Evolutionary conservation across 495 filamentous ascomycete species (phyloP), one percentile per base, ranked within the genome.

Genomic region (Penicillium pulvis): DNA sequence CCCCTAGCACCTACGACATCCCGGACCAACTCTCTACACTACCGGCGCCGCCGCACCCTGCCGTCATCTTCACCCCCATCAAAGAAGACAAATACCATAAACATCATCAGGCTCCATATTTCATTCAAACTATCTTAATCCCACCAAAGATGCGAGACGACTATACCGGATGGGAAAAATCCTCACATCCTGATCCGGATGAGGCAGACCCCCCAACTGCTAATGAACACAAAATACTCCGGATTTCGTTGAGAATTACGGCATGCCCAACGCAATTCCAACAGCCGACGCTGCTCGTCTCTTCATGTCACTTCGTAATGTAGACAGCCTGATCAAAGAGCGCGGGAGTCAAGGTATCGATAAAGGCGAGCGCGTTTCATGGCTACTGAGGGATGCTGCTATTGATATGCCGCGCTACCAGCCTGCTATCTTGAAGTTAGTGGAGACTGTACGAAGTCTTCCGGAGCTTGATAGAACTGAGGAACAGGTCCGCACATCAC

Each of bases 141-240:
- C 12, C 33, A 14, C 36, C 16, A 41, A 16, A 41, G 16, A 46
- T 46, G 52, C 24, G 52, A 55, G 52, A 55, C 41, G 26, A 55
- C 52, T 45, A 46, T 20, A 46, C 28, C 24, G 52, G 24, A n/a
- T 55, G 52, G 52, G 41, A 55, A 46, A 26, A 20, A 19, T 46
- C 44, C 26, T 33, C 52, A 33, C 52, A 55, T 55, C 52, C 28
- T 17, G 52, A 55, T 33, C 52, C 41, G 6, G 52, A 55, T 33
- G 52, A 55, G n/a, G 52, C 39, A 55, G 41, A 46, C 36, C 19
- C 35, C 16, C 36, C 16, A 41, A 41, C 36, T 17, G 9, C 16
- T 4, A n/a, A 49, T 19, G 46, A 49, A 49, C 17, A 31, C 11
- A 5, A 49, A 49, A 49, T 8, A 8, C 46, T 49, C 4, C 46